phyloP scores from a whole-genome alignment of 148 eudicot species.

The Agrostemma githago region DNA sequence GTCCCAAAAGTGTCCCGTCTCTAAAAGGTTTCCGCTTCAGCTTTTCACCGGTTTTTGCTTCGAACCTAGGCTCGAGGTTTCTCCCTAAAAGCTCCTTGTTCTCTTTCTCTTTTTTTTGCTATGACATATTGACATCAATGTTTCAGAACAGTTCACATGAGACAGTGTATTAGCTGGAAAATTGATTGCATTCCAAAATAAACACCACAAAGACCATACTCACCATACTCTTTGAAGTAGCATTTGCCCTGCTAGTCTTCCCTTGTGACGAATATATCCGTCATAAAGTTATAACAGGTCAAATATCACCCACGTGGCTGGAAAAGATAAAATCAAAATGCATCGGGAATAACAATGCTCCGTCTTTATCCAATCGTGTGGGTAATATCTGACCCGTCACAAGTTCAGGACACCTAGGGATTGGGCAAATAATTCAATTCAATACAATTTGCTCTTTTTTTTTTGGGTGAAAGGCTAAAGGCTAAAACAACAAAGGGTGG shows the following conservation, averaged over 20 bases:
- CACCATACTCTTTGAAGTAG: background rate
- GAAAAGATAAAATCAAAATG: too few species aligned
- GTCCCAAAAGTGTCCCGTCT: slow-evolving; percentile 87
- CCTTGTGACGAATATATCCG: too few species aligned
- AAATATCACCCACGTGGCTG: too few species aligned
- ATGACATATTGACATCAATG: slow-evolving; percentile 8
- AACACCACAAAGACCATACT: background rate
- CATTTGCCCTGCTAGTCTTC: too few species aligned
- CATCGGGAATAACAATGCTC: too few species aligned
- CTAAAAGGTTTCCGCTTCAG: slow-evolving; percentile 89
- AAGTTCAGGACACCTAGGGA: slow-evolving; percentile 27
- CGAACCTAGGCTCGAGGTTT: slow-evolving; percentile 80
- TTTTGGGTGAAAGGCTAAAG: slow-evolving; percentile 14
- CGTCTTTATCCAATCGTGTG: too few species aligned
- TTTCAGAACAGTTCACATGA: slow-evolving; percentile 24
- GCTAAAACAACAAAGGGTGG: slow-evolving; percentile 23
- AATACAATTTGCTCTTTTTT: slow-evolving; percentile 3
- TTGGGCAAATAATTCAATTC: slow-evolving; percentile 11
- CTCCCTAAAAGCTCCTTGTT: slow-evolving; percentile 35
- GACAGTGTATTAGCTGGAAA: slow-evolving; percentile 28
- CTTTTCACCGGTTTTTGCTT: slow-evolving; percentile 94
- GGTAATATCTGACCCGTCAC: too few species aligned
- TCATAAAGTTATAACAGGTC: too few species aligned
- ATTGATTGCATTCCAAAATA: slow-evolving; percentile 15
- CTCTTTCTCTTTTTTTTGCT: background rate